Evolutionary conservation across 2,329 filamentous ascomycete genomes (phyloP).

Genomic region (Fusarium sp.): DNA sequence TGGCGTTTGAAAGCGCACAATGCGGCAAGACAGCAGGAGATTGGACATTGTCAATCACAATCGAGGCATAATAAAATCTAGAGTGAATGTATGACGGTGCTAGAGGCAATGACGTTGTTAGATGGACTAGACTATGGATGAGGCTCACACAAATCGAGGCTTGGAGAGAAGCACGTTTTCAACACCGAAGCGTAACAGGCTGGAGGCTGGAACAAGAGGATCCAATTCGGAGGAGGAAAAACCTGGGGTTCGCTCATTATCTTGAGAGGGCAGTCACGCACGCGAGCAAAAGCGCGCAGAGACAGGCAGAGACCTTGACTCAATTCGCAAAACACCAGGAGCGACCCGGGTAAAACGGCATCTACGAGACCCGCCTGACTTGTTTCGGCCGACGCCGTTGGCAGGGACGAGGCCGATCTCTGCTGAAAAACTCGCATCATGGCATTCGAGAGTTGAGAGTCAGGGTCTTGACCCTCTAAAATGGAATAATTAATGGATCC

Average conservation of each 20-base stretch:
- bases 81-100: constrained; percentile 4
- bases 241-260: constrained; percentile 16
- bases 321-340: neutral
- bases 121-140: neutral
- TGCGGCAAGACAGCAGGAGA: neutral
- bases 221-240: constrained; percentile 23
- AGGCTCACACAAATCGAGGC: constrained; percentile 2
- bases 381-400: constrained; percentile 35
- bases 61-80: neutral
- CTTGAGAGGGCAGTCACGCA: constrained; percentile 22
- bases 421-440: constrained; percentile 29
- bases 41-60: neutral
- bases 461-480: constrained; percentile 21
- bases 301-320: neutral
- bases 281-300: constrained; percentile 15
- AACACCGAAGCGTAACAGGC: constrained; percentile 7
- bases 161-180: constrained; percentile 26
- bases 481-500: neutral
- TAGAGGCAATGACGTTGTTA: constrained; percentile 20
- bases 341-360: constrained; percentile 42
- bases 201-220: neutral
- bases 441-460: constrained; percentile 8
- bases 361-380: constrained; percentile 33
- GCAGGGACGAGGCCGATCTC: constrained; percentile 26
- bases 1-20: neutral